Base-by-base conservation (phyloP, 164 flowering plant species). In the Vitis cinerea region DNA sequence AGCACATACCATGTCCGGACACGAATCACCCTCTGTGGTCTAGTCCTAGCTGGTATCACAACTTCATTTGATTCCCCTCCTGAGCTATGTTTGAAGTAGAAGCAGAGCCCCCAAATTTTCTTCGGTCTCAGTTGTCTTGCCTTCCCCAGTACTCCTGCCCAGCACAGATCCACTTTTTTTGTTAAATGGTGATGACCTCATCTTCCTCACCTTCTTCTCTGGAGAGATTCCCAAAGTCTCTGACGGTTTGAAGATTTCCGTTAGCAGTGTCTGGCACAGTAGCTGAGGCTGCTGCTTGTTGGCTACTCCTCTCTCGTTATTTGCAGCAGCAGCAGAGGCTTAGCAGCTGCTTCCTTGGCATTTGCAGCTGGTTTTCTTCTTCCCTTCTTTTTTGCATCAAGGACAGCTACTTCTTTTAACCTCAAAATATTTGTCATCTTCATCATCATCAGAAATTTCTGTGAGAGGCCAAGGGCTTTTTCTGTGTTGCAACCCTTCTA, bases 141-240 rank as follows among this genome's bases (percentile, higher is more conserved):
- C 79, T 23, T 64, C 69, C 14, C 8, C 54, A 10, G 49, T 61
- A 14, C 61, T 64, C 72, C 74, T 84, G n/a, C 84, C 91, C 70
- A 92, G 47, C 16, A 88, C 57, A 8, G 97, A 89, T 23, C 94
- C 83, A 55, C 99, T 95, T 74, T 95, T 95, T 83, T 89, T 95
- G 86, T 93, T 88, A 75, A 93, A 95, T 3, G 99, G 99, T 2
- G 98, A 93, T 12, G 78, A 77, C 59, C 98, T 86, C 83, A 87
- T 91, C 81, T 82, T 91, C 83, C 95, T 84, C 59, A 93, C 92
- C 68, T 91, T 93, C 79, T 86, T 89, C 72, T 86, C 92, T 0
- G 97, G 98, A 3, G 95, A 92, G 30, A 72, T 64, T 49, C 76
- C 84, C 1, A 75, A 13, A 1, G 60, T 67, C 49, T 83, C 90